phyloP scores from a whole-genome alignment of 75 land plant genomes.

The Adiantum capillusveneris region DNA sequence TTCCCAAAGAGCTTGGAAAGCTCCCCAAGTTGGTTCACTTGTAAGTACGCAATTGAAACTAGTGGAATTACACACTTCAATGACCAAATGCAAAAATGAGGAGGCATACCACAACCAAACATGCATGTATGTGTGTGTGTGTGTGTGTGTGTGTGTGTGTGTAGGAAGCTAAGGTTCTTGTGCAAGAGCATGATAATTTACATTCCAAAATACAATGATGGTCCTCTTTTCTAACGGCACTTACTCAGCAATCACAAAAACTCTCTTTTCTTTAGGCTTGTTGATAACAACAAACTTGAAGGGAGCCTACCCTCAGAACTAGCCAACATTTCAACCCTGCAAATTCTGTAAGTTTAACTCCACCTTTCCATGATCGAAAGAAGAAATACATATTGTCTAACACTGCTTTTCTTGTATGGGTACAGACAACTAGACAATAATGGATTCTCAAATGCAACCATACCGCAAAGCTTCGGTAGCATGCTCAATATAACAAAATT shows the following conservation, averaged over 20 bases:
- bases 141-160: too few relatives aligned
- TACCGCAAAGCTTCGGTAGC: not conserved
- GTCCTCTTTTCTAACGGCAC: too few relatives aligned
- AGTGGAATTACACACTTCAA: too few relatives aligned
- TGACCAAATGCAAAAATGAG: too few relatives aligned
- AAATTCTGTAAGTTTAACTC: slow-evolving; percentile 38
- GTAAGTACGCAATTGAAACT: too few relatives aligned
- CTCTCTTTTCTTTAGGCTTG: slow-evolving; percentile 32
- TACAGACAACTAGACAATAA: slow-evolving; percentile 9
- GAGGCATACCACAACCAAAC: too few relatives aligned
- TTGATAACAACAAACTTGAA: slow-evolving; percentile 56
- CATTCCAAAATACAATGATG: too few relatives aligned
- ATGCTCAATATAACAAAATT: not conserved
- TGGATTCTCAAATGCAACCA: not conserved
- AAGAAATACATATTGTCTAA: not conserved
- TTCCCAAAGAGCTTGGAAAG: slow-evolving; percentile 52
- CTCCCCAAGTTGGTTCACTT: slow-evolving; percentile 44
- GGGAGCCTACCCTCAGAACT: slow-evolving; percentile 54
- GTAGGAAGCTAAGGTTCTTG: too few relatives aligned
- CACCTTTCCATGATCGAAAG: not conserved
- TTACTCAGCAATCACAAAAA: not conserved
- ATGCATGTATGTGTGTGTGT: too few relatives aligned
- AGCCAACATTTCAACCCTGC: slow-evolving; percentile 28
- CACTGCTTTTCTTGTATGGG: not conserved
- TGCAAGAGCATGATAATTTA: too few relatives aligned